Evolutionary conservation across 75 land plant genomes (phyloP).

Genomic region (Sequoia sempervirens): DNA sequence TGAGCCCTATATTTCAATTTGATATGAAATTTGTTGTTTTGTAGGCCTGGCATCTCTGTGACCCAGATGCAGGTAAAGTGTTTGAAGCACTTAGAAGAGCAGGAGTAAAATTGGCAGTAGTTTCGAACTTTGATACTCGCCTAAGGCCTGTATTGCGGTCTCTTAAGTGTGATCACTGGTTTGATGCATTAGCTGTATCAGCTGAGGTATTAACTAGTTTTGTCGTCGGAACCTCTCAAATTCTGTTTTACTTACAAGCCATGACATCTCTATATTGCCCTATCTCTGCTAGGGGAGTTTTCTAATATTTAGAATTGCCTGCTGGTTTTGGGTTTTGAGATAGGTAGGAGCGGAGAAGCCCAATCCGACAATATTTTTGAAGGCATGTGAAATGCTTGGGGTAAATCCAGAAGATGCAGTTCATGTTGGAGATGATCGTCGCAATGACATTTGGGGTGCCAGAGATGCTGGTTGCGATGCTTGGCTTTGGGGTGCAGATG

Average conservation of each 20-base stretch:
- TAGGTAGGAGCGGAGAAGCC: slow-evolving; percentile 95
- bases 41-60: slow-evolving; percentile 83
- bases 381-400: slow-evolving; percentile 79
- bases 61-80: slow-evolving; percentile 77
- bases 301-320: not conserved
- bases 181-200: slow-evolving; percentile 84
- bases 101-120: slow-evolving; percentile 80
- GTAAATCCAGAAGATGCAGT: slow-evolving; percentile 86
- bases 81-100: slow-evolving; percentile 66
- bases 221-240: not conserved
- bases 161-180: slow-evolving; percentile 79
- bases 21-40: not conserved
- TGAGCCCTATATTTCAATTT: not conserved
- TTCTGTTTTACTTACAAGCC: not conserved
- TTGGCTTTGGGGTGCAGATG: slow-evolving; percentile 97
- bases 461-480: slow-evolving; percentile 97
- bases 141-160: slow-evolving; percentile 66
- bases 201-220: slow-evolving; percentile 66
- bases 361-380: slow-evolving; percentile 79
- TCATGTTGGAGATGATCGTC: slow-evolving; percentile 89
- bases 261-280: not conserved
- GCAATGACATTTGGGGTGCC: slow-evolving; percentile 91
- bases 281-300: not conserved
- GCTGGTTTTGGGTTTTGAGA: not conserved
- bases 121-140: slow-evolving; percentile 87